Evolutionary conservation across 371 early-diverging fungal species (phyloP), one percentile per base, ranked within the genome.

Genomic region (Racocetra persica): DNA sequence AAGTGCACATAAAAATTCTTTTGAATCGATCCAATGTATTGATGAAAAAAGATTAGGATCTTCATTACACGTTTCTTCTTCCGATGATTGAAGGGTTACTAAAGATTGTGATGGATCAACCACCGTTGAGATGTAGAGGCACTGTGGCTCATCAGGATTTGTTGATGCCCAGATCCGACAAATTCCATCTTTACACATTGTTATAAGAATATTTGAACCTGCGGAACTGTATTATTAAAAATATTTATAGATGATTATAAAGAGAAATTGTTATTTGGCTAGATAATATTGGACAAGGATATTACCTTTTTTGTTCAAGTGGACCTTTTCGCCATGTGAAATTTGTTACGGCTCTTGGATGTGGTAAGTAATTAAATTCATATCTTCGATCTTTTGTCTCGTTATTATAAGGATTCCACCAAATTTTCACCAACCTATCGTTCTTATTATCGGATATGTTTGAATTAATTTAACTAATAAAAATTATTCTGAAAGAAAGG

Each of bases 81-180:
- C 83, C 60, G 70, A 49, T 32, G 82, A 70, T 45, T 84, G 88
- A 13, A 87, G 86, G 4, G 92, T 90, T 0, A 92, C 90, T n/a
- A 92, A 84, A 36, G 90, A 92, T 77, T 92, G 92, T 49, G 88
- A 88, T 5, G 95, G 92, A 73, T 94, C 93, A 69, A 95, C 90
- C 6, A 91, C 90, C 0, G 92, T 92, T 65, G 89, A 87, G 84
- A 95, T 86, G 45, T 92, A 89, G 66, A 95, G 89, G 6, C 82
- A 83, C 52, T 89, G 87, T 0, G 89, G 88, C 24, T 87, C 84
- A 4, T 84, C 80, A 0, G 84, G 71, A 66, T 87, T 84, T 11
- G 86, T 85, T 3, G 92, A 92, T n/a, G 90, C 86, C 95, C 96
- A 95, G n/a, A 95, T 88, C 7, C 95, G 88, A 62, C 93, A 90